Base-by-base conservation (phyloP, 179 eudicot genomes). In the Patellifolia procumbens region DNA sequence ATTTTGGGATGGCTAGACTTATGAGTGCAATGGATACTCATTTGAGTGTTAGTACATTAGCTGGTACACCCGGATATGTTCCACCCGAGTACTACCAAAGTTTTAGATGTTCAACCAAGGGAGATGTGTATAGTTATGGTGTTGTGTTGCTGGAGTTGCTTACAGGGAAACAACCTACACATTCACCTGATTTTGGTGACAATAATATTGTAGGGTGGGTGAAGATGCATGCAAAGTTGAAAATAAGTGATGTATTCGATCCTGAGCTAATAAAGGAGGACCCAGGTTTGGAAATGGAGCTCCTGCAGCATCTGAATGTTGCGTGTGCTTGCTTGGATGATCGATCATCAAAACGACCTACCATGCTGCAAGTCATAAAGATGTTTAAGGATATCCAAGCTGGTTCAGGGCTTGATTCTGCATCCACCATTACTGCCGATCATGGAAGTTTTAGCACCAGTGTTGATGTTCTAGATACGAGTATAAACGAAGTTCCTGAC, bases 61-160 rank as follows among this genome's bases (percentile, higher is more conserved):
- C 98, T 0, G 99, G 99, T 5, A 95, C 99, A 0, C 97, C 97
- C 0, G 99, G 99, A 4, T 94, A 94, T 43, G 97, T 94, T 5
- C 97, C 98, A 0, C 98, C 98, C 0, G 98, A 94, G 73, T 94
- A 94, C 73, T 92, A 89, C 85, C 97, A 92, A 69, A 88, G 96
- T 70, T 92, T 91, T 58, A 76, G 90, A 72, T 89, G 96, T 69
- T 88, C 97, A 2, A 86, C 92, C 0, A 92, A 85, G 78, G 97
- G 99, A 1, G 99, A 95, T 59, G 99, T 95, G 8, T 95, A 95
- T 48, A 95, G 97, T 67, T 94, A 91, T 20, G 98, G 98, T 0
- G 98, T 94, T 0, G 97, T 94, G 8, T 56, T 94, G 74, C 91
- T 94, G n/a, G 98, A 94, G 89, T 81, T 94, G 66, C 84, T 94